phyloP scores from a whole-genome alignment of 345 rosid species.

The Gossypium mustelinum region DNA sequence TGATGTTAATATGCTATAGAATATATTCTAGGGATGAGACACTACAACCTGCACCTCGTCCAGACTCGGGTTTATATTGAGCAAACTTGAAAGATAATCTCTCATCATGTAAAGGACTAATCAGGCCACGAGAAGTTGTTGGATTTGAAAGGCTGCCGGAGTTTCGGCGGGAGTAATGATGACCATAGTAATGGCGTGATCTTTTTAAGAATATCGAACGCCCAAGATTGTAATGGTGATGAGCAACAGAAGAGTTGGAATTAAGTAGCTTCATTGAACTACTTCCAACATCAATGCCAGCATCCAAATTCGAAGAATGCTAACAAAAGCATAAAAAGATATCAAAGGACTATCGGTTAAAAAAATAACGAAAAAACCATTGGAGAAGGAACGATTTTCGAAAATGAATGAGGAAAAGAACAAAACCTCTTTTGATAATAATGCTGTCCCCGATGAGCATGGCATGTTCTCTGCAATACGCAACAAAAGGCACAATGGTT shows the following conservation, averaged over 20 bases:
- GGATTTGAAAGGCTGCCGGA: conserved; percentile 36
- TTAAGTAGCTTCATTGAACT: conserved; percentile 31
- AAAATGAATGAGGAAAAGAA: neutral
- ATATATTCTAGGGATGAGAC: neutral
- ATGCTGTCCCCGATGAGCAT: conserved; percentile 35
- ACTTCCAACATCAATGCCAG: conserved; percentile 33
- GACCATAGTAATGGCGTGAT: conserved; percentile 51
- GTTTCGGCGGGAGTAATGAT: conserved; percentile 52
- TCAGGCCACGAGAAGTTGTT: conserved; percentile 47
- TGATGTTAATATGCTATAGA: neutral
- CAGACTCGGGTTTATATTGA: conserved; percentile 30
- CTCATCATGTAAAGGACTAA: conserved; percentile 28
- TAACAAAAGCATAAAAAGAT: conserved; percentile 12
- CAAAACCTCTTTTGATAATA: conserved; percentile 35
- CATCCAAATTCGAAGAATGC: conserved; percentile 36
- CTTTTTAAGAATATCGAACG: conserved; percentile 53
- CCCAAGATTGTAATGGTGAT: conserved; percentile 37
- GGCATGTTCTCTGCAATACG: conserved; percentile 43
- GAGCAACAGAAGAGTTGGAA: conserved; percentile 8
- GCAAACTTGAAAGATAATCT: conserved; percentile 16
- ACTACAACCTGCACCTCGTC: conserved; percentile 33
- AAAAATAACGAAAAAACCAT: neutral
- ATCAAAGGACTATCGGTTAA: neutral
- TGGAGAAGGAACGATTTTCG: neutral
- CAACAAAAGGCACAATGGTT: conserved; percentile 1